Conservation (phyloP, 2,329 filamentous ascomycete genomes). For the Chrysosporium queenslandicum region DNA sequence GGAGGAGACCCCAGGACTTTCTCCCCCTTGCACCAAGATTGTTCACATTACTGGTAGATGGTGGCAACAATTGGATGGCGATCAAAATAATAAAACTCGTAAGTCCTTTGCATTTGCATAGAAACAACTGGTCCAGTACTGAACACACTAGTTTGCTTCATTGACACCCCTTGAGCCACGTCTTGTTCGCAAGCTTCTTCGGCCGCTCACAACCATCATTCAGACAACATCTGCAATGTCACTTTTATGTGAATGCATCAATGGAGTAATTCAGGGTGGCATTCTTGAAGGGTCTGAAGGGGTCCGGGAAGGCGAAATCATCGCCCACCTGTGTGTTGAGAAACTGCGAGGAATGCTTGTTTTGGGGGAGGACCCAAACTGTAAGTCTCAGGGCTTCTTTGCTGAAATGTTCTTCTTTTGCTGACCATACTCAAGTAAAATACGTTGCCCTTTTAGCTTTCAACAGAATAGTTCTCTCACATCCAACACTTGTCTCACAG, state of each 20-base stretch:
- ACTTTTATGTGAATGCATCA: slow-evolving; percentile 95
- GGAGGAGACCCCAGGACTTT: slow-evolving; percentile 88
- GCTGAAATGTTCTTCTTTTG: slow-evolving; percentile 1
- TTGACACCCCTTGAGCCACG: slow-evolving; percentile 86
- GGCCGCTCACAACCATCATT: slow-evolving; percentile 85
- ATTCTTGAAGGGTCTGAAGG: slow-evolving; percentile 78
- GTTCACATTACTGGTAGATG: slow-evolving; percentile 84
- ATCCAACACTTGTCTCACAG: slow-evolving; percentile 76
- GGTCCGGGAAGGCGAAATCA: slow-evolving; percentile 73
- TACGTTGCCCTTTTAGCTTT: slow-evolving; percentile 93
- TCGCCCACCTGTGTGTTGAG: slow-evolving; percentile 80
- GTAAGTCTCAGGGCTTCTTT: slow-evolving; percentile 44
- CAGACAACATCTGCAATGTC: slow-evolving; percentile 95
- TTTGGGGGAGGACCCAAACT: slow-evolving; percentile 83
- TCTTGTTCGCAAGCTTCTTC: slow-evolving; percentile 79
- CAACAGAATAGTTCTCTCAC: slow-evolving; percentile 83
- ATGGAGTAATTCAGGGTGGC: slow-evolving; percentile 92
- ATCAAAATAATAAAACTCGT: slow-evolving; percentile 98
- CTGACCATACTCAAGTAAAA: slow-evolving; percentile 55
- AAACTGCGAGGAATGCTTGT: slow-evolving; percentile 93
- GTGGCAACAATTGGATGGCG: slow-evolving; percentile 98
- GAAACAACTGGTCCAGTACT: slow-evolving; percentile 10
- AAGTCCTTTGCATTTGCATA: slow-evolving; percentile 30
- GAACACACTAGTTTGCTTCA: slow-evolving; percentile 65
- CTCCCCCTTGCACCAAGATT: slow-evolving; percentile 80